Conservation (phyloP, 352 stramenopile genomes). For the Thalassiosira exigua region DNA sequence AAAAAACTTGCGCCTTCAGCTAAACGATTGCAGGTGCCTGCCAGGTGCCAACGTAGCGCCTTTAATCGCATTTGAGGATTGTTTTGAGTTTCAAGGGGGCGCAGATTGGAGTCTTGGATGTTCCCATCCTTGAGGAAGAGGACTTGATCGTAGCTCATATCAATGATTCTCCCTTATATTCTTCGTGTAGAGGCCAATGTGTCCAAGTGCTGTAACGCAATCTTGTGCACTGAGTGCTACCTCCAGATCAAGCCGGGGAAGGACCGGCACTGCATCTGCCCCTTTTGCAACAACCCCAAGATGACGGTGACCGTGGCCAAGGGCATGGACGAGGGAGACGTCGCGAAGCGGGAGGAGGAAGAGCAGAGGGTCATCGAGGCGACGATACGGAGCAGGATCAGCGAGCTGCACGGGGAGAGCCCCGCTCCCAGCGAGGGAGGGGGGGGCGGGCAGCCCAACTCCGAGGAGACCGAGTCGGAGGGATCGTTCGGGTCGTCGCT, state of each 20-base stretch:
- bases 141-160: no score
- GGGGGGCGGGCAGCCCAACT: not conserved
- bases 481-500: slow-evolving; percentile 71
- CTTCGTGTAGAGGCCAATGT: slow-evolving; percentile 81
- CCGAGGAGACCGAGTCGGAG: not conserved
- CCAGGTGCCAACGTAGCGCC: no score
- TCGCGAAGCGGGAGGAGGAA: slow-evolving; percentile 58
- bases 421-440: not conserved
- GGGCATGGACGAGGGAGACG: slow-evolving; percentile 45
- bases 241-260: slow-evolving; percentile 81
- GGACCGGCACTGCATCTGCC: slow-evolving; percentile 65
- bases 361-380: slow-evolving; percentile 69
- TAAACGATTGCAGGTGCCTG: no score
- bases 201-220: slow-evolving; percentile 83
- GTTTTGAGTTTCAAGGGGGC: no score
- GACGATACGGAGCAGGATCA: slow-evolving; percentile 39
- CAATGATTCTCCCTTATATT: no score
- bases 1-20: no score
- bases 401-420: slow-evolving; percentile 29
- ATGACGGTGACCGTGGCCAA: slow-evolving; percentile 59
- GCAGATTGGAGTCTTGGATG: no score
- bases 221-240: slow-evolving; percentile 87
- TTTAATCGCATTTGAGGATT: no score
- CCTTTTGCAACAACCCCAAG: slow-evolving; percentile 80
- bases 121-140: no score